Evolutionary conservation across 768 basidiomycete genomes (phyloP).

Genomic region (Lyophyllum decastes): DNA sequence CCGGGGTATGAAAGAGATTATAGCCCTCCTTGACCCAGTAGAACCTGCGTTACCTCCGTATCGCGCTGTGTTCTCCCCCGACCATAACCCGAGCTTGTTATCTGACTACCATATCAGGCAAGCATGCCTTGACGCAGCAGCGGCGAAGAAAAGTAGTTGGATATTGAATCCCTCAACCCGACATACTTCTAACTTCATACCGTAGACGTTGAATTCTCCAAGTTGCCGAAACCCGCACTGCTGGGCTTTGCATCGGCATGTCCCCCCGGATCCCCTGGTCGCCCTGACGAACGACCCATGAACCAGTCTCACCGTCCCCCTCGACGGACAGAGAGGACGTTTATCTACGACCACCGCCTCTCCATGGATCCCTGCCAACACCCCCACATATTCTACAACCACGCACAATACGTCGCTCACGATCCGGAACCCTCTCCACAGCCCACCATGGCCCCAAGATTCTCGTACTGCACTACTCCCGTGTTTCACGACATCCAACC

Average conservation of each 20-base stretch:
- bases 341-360: constrained; percentile 43
- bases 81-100: constrained; percentile 37
- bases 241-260: constrained; percentile 32
- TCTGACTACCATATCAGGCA: constrained; percentile 32
- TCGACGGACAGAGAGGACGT: constrained; percentile 28
- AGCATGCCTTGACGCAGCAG: constrained; percentile 32
- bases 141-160: constrained; percentile 27
- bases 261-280: constrained; percentile 28
- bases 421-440: constrained; percentile 36
- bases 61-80: constrained; percentile 41
- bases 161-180: neutral
- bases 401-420: constrained; percentile 47
- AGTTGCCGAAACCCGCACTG: constrained; percentile 13
- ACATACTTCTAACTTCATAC: neutral
- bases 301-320: constrained; percentile 22
- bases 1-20: constrained; percentile 24
- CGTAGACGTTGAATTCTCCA: constrained; percentile 22
- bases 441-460: constrained; percentile 37
- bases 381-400: constrained; percentile 36
- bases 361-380: constrained; percentile 47
- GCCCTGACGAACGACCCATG: constrained; percentile 23
- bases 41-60: constrained; percentile 39
- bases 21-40: constrained; percentile 37
- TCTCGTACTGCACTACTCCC: constrained; percentile 38
- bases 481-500: constrained; percentile 45